Conservation (phyloP, 169 alveolate species). For the Plasmodium knowlesi region DNA sequence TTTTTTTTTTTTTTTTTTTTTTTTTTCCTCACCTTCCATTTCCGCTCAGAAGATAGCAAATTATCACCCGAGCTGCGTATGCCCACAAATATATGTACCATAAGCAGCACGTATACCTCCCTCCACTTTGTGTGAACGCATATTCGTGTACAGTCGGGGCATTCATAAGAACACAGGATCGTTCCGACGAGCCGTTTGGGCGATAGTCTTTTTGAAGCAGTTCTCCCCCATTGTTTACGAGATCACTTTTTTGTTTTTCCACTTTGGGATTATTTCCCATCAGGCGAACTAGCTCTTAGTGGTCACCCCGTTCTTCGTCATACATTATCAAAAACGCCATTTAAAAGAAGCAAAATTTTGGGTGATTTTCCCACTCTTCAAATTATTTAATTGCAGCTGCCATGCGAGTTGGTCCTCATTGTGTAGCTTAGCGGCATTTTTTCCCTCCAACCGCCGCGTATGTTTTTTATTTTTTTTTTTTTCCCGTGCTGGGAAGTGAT, state of each 20-base stretch:
- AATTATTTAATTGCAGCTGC: not conserved
- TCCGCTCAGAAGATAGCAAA: not conserved
- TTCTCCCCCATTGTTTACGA: not conserved
- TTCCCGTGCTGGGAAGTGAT: not conserved
- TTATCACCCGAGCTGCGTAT: not conserved
- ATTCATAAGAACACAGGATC: not conserved
- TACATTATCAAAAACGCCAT: not conserved
- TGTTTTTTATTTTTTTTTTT: not conserved
- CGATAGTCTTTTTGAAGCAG: not conserved
- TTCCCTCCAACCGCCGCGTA: not conserved
- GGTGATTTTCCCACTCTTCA: not conserved
- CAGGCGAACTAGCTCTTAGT: not conserved
- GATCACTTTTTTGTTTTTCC: not conserved
- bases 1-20: constrained; percentile 2
- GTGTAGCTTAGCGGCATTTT: not conserved
- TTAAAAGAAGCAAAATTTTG: not conserved
- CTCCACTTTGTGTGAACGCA: not conserved
- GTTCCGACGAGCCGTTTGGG: not conserved
- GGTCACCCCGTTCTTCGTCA: not conserved
- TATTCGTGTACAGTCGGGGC: not conserved
- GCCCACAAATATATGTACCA: not conserved
- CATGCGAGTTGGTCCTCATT: not conserved
- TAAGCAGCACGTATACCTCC: not conserved
- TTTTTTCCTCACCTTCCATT: not conserved
- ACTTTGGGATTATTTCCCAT: not conserved